phyloP scores from a whole-genome alignment of 2,329 filamentous ascomycete genomes.

The Alternaria sp. region DNA sequence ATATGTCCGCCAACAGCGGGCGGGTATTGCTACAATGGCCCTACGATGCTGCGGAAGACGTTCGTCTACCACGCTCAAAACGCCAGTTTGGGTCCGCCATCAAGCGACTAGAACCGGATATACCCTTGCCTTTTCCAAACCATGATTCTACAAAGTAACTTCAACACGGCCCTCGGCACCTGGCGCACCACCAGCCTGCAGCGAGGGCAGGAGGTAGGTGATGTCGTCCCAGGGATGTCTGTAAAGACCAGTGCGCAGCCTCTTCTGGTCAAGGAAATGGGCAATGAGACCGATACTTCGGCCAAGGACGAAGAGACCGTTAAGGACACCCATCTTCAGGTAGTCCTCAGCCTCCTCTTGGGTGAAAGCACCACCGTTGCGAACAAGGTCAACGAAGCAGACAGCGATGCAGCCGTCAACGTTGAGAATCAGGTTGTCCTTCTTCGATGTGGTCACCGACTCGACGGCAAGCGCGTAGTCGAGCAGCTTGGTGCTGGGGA shows the following conservation, averaged over 20 bases:
- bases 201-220: constrained; percentile 50
- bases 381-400: constrained; percentile 96
- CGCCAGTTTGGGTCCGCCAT: constrained; percentile 35
- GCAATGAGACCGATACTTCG: constrained; percentile 98
- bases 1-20: constrained; percentile 37
- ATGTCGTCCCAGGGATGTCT: constrained; percentile 83
- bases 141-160: constrained; percentile 46
- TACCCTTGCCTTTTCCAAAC: constrained; percentile 33
- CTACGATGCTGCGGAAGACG: constrained; percentile 26
- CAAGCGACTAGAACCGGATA: constrained; percentile 33
- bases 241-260: constrained; percentile 97
- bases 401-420: constrained; percentile 98
- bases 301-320: constrained; percentile 98
- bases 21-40: constrained; percentile 42
- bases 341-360: constrained; percentile 98
- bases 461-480: constrained; percentile 98
- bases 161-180: constrained; percentile 51
- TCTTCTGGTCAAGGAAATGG: constrained; percentile 99
- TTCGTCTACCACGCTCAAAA: constrained; percentile 42
- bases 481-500: constrained; percentile 96
- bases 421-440: constrained; percentile 99
- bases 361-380: constrained; percentile 97
- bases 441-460: constrained; percentile 98
- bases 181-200: constrained; percentile 45
- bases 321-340: constrained; percentile 98